Base-by-base conservation (phyloP, 805 yeast genomes). In the Deakozyma indianensis region DNA sequence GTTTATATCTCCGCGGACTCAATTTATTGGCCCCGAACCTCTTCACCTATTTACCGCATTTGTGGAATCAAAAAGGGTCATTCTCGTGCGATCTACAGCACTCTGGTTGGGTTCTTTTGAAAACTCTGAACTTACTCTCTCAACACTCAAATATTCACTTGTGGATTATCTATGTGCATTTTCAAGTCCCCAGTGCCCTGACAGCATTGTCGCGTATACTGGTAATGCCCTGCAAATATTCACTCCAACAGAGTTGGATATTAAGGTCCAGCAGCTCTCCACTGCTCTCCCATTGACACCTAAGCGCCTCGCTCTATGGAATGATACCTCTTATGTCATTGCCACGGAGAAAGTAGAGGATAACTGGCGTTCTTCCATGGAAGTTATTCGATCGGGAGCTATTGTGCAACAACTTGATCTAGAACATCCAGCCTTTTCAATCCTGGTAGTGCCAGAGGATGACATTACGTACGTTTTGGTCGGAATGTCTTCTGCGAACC, bases 21-120 rank as follows among this genome's bases (percentile, higher is more conserved):
- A 80, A 55, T 86, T 81, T 55, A 58, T 85, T 23, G 97, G 97
- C 0, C 71, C 83, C 0, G 69, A 69, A 35, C 76, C 83, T 0
- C 80, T 87, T 0, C 54, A 55, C 2, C 60, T 87, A 3, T 64
- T 75, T 2, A 52, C 55, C 7, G 55, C 75, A 9, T 55, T 32
- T 20, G 18, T 32, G 4, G 16, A 35, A 38, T 18, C 41, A 21
- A 2, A 48, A 62, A 43, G 58, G 11, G 65, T 64, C 2, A 59
- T 76, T 2, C 51, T 74, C 27, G 79, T 79, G 0, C 55, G 74
- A 14, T 75, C 82, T 2, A 62, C 80, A 0, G 63, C 73, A 41
- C 59, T 80, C 0, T 81, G 83, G 75, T 48, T 77, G 5, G 75
- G 78, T 0, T 71, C 68, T 51, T 58, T 63, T n/a, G 35, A 51